Evolutionary conservation across 192 early-diverging fungal species (phyloP), one percentile per base, ranked within the genome.

Genomic region (Backusella morwellensis): DNA sequence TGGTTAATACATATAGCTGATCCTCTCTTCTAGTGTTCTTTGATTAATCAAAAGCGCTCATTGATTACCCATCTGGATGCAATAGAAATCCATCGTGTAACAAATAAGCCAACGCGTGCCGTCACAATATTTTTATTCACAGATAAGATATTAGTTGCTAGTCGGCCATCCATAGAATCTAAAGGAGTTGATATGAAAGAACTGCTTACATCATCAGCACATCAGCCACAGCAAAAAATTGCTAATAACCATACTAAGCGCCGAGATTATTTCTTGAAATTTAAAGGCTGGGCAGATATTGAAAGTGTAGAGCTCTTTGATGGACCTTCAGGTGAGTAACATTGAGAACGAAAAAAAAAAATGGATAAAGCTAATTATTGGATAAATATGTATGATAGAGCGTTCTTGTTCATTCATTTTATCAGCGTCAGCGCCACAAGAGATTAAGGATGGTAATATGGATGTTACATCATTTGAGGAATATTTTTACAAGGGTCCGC

Each of bases 221-320:
- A 63, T 4, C 56, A 26, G 2, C 23, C 23, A 29, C 56, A 63
- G 4, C 26, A 38, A 70, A 23, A n/a, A 11, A 34, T 50, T n/a
- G 29, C 66, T 56, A 70, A 32, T 15, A 73, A 75, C 5, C 69
- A 66, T n/a, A 15, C 36, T 26, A 50, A 63, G 26, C 67, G 67
- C 1, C 26, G 42, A 40, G 74, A 80, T 35, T 1, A 19, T 3
- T 29, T 15, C 7, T 66, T 78, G 17, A 82, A 78, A 56, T 82
- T 82, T 36, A 82, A 78, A 73, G 81, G 77, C 2, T 84, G 82
- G 82, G 68, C 70, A 6, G 82, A 78, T 70, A 78, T 84, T 34
- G 78, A 80, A 52, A 70, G 72, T 23, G 54, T 84, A 1, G 82
- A 84, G 21, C 4, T 84, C 12, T 78, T 84, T 34, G 67, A 70